Percentiles rank a stretch among this genome's conserved stretches.
These are phyloP conservation scores for Aspergillus jensenii DNA, from an alignment of 2,329 filamentous ascomycete genomes.

Conservation along the genomic window DNA sequence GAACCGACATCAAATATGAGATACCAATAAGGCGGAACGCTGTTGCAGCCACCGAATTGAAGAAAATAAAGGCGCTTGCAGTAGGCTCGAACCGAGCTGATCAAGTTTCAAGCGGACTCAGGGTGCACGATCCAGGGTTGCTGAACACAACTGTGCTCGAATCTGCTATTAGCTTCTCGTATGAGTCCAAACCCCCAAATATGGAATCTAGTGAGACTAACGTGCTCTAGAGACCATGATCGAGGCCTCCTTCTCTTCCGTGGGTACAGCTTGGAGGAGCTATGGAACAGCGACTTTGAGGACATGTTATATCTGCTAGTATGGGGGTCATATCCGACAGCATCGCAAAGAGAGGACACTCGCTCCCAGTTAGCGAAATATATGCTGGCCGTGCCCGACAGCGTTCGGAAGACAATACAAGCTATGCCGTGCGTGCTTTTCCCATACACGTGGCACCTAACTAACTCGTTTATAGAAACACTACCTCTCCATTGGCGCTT, in stretches of 20 bases:
- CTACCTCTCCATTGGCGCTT: conserved; percentile 25
- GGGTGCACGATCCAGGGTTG: conserved; percentile 35
- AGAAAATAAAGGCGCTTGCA: conserved; percentile 23
- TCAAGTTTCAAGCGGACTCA: conserved; percentile 27
- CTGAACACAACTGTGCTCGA: conserved; percentile 34
- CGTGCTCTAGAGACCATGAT: conserved; percentile 26
- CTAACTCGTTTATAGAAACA: not conserved
- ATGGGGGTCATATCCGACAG: conserved; percentile 29
- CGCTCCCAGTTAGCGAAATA: conserved; percentile 20
- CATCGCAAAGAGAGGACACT: conserved; percentile 18
- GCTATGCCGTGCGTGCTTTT: conserved; percentile 24
- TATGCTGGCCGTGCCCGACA: conserved; percentile 22
- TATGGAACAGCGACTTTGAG: conserved; percentile 32
- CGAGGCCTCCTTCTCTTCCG: conserved; percentile 29
- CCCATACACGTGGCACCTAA: not conserved
- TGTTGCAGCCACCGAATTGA: conserved; percentile 28
- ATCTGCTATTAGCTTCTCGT: conserved; percentile 35
- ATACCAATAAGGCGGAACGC: conserved; percentile 31
- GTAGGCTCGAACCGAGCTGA: conserved; percentile 20
- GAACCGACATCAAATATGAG: conserved; percentile 27
- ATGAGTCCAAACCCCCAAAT: conserved; percentile 11
- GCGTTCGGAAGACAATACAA: conserved; percentile 24
- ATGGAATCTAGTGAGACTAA: not conserved
- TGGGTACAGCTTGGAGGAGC: conserved; percentile 28
- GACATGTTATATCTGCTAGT: conserved; percentile 33